Percentiles rank a stretch among this genome's conserved stretches.
These are phyloP conservation scores for Cinchona pubescens DNA, from an alignment of 257 asterid genomes.

Conservation along the genomic window DNA sequence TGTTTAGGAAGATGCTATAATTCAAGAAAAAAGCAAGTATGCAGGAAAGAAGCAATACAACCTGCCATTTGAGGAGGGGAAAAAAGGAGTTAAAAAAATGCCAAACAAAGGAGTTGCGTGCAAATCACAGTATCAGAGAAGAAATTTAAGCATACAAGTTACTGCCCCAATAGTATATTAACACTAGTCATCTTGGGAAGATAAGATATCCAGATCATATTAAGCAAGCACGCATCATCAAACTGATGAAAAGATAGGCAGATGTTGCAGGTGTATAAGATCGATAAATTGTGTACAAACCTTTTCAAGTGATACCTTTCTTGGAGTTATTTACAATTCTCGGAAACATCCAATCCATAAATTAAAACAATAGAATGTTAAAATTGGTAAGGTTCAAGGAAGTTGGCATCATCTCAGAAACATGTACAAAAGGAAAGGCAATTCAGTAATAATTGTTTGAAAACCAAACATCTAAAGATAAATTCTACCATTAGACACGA, in stretches of 20 bases:
- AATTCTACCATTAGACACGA: not conserved
- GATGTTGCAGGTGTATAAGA: too few species aligned
- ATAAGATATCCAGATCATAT: not conserved
- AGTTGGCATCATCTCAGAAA: not conserved
- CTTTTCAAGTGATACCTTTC: not conserved
- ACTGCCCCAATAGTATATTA: not conserved
- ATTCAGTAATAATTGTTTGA: not conserved
- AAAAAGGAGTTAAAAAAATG: conserved; percentile 11
- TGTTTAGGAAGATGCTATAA: conserved; percentile 76
- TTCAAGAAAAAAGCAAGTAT: conserved; percentile 80
- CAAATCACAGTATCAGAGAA: not conserved
- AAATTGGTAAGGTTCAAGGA: not conserved
- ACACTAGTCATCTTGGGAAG: not conserved
- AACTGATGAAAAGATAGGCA: not conserved
- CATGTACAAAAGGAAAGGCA: not conserved
- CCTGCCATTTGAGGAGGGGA: conserved; percentile 43
- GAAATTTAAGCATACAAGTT: not conserved
- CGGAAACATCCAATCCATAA: not conserved
- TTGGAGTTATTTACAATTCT: not conserved
- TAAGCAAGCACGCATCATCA: not conserved
- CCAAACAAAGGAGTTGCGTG: conserved; percentile 8
- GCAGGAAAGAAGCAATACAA: conserved; percentile 70
- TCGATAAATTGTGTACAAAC: not conserved
- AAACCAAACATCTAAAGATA: not conserved
- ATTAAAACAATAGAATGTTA: not conserved